Base-by-base conservation (phyloP, 495 filamentous ascomycete genomes). In the Penicillium herquei region DNA sequence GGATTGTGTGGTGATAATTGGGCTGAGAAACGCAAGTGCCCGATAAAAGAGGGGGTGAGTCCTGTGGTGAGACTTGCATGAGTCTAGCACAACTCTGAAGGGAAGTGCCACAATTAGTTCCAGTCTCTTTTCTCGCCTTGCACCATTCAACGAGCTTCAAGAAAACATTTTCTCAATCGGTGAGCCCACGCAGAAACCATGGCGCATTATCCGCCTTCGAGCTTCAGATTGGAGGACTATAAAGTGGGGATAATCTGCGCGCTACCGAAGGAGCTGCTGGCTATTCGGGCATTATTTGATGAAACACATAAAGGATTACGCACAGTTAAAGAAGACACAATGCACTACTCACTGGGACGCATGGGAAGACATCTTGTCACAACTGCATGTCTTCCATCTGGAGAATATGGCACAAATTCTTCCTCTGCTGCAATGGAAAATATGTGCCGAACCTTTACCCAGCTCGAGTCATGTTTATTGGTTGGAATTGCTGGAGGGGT, bases 231-330 rank as follows among this genome's bases (percentile, higher is more conserved):
- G 8, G 7, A 30, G 3, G 18, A 62, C 35, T 82, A 80, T 56
- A 74, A 61, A 2, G 64, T 83, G 6, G 80, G 71, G 12, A 78
- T 76, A 66, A 70, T 83, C 13, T 79, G 75, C 52, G 72, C 78
- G 0, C 57, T 80, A 2, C 37, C 41, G 4, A 32, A 45, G 5
- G 78, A 81, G 50, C 49, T 64, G 6, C 54, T 70, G 21, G 78
- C 78, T 2, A 76, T 73, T 6, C 51, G 54, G 21, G 61, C 56
- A 1, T 61, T 76, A 46, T 66, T 81, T 11, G 77, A 83, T 33
- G 67, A 70, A 49, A 52, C 34, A 7, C 51, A 66, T 26, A 10
- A 43, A 6, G 45, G 55, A 30, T 7, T 49, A 6, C 13, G 3
- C 0, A 48, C 45, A n/a, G 31, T 12, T 1, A 18, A 48, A 35